These are phyloP conservation scores for Omphalea diandra DNA, from an alignment of 441 rosid species.

Conservation along the genomic window DNA sequence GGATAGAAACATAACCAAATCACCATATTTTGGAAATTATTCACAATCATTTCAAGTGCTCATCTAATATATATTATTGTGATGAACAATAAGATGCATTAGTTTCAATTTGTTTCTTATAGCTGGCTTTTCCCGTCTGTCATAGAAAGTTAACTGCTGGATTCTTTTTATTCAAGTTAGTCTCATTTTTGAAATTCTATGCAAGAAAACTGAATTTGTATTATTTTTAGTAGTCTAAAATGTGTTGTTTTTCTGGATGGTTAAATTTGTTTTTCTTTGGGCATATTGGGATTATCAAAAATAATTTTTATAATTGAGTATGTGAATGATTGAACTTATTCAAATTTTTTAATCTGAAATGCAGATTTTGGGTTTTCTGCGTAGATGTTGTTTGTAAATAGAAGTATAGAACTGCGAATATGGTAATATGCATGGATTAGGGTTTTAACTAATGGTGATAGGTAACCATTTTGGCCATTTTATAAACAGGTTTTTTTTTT, in stretches of 20 bases:
- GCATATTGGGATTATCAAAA: background rate
- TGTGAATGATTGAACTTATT: background rate
- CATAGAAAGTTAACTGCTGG: background rate
- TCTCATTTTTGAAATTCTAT: background rate
- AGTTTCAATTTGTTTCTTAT: background rate
- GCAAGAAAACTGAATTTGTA: background rate
- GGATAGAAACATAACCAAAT: background rate
- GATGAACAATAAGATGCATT: background rate
- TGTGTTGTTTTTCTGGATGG: background rate
- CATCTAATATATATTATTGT: background rate
- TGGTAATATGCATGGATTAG: too few relatives aligned
- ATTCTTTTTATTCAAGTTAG: background rate
- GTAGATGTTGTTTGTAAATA: background rate
- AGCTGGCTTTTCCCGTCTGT: background rate
- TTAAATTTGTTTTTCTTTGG: background rate
- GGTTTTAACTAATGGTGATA: too few relatives aligned
- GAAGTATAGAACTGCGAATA: background rate
- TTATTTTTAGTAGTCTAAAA: background rate
- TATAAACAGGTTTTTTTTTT: too few relatives aligned
- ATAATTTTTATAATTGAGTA: background rate
- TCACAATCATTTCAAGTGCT: background rate
- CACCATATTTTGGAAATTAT: conserved; percentile 4
- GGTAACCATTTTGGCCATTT: too few relatives aligned
- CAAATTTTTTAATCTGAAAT: background rate
- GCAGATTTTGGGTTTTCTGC: background rate